These are phyloP conservation scores for Magnolia sinica DNA, from an alignment of 164 flowering plant genomes.

Conservation along the genomic window DNA sequence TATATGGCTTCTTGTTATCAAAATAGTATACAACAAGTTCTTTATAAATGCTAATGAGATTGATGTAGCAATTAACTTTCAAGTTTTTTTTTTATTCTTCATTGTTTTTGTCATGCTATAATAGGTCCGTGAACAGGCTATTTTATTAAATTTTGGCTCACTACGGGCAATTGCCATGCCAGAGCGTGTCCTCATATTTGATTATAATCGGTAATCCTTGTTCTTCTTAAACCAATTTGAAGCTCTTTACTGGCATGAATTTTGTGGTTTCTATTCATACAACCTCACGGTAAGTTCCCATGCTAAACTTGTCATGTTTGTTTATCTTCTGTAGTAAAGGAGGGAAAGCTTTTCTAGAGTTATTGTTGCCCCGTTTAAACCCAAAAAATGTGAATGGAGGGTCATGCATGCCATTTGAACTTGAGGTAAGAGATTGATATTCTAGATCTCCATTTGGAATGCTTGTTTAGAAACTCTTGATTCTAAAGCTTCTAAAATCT, in stretches of 20 bases:
- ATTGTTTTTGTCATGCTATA: background rate
- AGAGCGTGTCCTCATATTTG: constrained; percentile 78
- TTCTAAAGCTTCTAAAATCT: background rate
- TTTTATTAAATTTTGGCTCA: constrained; percentile 84
- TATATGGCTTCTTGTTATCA: too few relatives aligned
- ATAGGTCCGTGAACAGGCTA: constrained; percentile 93
- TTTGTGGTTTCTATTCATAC: background rate
- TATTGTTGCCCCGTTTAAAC: constrained; percentile 82
- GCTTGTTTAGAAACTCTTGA: background rate
- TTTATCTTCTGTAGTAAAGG: constrained; percentile 49
- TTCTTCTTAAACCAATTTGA: background rate
- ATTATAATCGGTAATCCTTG: constrained; percentile 64
- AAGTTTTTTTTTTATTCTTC: background rate
- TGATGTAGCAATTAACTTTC: background rate
- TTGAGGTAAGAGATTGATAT: constrained; percentile 65
- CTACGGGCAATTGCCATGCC: constrained; percentile 87
- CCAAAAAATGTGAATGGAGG: constrained; percentile 67
- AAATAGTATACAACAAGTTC: background rate
- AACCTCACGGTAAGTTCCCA: constrained; percentile 1
- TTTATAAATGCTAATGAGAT: background rate
- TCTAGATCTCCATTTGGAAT: background rate
- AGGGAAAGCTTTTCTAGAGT: constrained; percentile 82
- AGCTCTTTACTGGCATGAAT: background rate
- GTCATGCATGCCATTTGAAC: constrained; percentile 87
- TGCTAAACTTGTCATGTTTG: constrained; percentile 3